Evolutionary conservation across 768 basidiomycete genomes (phyloP), one percentile per base, ranked within the genome.

Genomic region (Boletus rubroflammeus): DNA sequence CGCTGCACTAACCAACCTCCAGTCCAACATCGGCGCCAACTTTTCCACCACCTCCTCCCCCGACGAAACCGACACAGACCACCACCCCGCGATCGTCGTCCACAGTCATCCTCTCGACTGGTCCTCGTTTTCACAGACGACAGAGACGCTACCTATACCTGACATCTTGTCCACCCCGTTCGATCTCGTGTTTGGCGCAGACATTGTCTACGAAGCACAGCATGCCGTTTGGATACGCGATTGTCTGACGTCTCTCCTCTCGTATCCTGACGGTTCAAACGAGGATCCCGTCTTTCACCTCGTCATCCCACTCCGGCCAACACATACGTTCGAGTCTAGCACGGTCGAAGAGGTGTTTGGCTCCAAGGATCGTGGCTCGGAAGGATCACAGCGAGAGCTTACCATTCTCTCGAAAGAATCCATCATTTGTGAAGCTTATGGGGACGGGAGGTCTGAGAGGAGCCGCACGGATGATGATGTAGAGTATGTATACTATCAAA

Each of bases 291-390:
- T 50, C 4, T 93, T 93, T 67, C 88, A 91, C 60, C 78, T 93
- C 14, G 76, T 91, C 46, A 81, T 92, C n/a, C 89, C 91, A 1
- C 74, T 89, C 5, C 86, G 92, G 0, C 66, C 75, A 10, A 88
- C 86, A 0, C 85, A 88, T 58, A 61, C 72, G 0, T 66, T 64
- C 13, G 91, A 93, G 71, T 83, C 81, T 0, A 70, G 62, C 32
- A 78, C 79, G 0, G 67, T 91, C 42, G 85, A 88, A 56, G 62
- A 65, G 9, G 75, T 83, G 3, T 90, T 92, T 57, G 58, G 60
- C 14, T 54, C 45, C 9, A 49, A 51, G 31, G 43, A 48, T 28
- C 48, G 35, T 17, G 14, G 17, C 13, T 26, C n/a, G 34, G 35
- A 50, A 23, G 54, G 53, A 49, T 49, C 50, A 29, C 47, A 51